phyloP scores from a whole-genome alignment of 2,329 filamentous ascomycete genomes.

The Blumeria graminis region DNA sequence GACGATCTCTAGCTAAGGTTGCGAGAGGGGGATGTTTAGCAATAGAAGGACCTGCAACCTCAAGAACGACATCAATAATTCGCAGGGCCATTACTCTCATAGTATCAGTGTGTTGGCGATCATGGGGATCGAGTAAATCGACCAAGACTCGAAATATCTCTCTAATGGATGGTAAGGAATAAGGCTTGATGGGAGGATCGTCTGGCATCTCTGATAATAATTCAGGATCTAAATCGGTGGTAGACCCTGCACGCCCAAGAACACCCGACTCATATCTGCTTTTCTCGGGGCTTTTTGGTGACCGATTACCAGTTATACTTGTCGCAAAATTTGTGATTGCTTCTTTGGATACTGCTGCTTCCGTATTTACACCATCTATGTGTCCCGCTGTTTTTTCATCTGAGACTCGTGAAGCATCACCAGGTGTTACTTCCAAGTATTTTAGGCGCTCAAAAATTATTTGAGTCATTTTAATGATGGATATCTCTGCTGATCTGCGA shows the following conservation, averaged over 20 bases:
- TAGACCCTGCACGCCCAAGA: conserved; percentile 8
- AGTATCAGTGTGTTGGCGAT: conserved; percentile 74
- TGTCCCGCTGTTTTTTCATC: conserved; percentile 43
- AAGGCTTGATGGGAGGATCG: conserved; percentile 46
- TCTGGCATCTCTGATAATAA: conserved; percentile 14
- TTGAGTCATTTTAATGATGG: conserved; percentile 98
- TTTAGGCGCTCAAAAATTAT: conserved; percentile 90
- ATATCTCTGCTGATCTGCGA: conserved; percentile 75
- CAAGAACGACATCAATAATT: conserved; percentile 89
- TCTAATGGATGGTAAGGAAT: conserved; percentile 79
- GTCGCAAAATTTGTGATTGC: conserved; percentile 27
- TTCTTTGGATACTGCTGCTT: conserved; percentile 37
- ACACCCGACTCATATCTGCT: conserved; percentile 7
- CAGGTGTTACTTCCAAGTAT: conserved; percentile 54
- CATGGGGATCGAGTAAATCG: conserved; percentile 79
- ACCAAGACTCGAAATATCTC: conserved; percentile 88
- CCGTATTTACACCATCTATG: conserved; percentile 60
- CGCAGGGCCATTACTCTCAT: conserved; percentile 94
- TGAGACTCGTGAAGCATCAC: conserved; percentile 37
- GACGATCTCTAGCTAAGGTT: conserved; percentile 67
- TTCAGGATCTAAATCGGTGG: conserved; percentile 10
- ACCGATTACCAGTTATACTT: conserved; percentile 15
- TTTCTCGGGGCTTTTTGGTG: conserved; percentile 22
- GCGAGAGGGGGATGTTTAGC: conserved; percentile 76
- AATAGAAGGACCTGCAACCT: conserved; percentile 88